Percentiles rank a stretch among this genome's conserved stretches.
These are phyloP conservation scores for Polyporus arcularius DNA, from an alignment of 768 basidiomycete genomes.

Conservation along the genomic window DNA sequence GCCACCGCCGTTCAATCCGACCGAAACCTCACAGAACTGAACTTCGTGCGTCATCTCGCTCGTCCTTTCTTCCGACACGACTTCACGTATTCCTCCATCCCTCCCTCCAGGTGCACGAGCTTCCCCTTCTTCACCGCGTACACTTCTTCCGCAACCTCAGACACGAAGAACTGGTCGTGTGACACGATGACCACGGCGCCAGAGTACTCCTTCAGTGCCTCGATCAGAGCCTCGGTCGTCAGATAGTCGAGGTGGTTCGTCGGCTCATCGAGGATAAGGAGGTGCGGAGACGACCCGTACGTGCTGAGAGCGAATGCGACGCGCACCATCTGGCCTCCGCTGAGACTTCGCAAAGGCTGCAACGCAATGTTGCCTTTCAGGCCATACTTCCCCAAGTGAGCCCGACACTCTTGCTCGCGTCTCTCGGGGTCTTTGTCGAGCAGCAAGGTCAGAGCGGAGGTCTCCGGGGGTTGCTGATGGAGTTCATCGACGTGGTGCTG, in stretches of 20 bases:
- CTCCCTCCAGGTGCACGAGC: constrained; percentile 44
- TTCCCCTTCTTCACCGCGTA: constrained; percentile 91
- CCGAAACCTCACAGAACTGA: no score
- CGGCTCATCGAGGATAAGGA: constrained; percentile 90
- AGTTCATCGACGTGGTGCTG: constrained; percentile 27
- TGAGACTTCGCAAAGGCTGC: constrained; percentile 76
- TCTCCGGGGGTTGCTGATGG: constrained; percentile 7
- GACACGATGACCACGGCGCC: constrained; percentile 96
- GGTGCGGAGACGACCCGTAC: constrained; percentile 92
- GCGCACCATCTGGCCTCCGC: constrained; percentile 98
- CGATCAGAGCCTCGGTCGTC: constrained; percentile 97
- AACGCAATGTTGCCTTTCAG: constrained; percentile 11
- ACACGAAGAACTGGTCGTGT: constrained; percentile 98
- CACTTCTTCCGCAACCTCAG: constrained; percentile 96
- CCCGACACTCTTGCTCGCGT: constrained; percentile 11
- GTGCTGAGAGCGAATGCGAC: constrained; percentile 89
- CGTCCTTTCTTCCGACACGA: constrained; percentile 11
- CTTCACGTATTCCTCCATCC: constrained; percentile 16
- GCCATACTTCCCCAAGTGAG: constrained; percentile 21
- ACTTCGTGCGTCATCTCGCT: not conserved
- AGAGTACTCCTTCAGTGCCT: constrained; percentile 95
- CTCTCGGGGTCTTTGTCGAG: constrained; percentile 5
- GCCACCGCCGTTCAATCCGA: no score
- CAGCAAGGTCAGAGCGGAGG: constrained; percentile 13
- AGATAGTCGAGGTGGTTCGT: constrained; percentile 94